Evolutionary conservation across 2,329 filamentous ascomycete species (phyloP).

Genomic region (Amesomyces nigricolor): DNA sequence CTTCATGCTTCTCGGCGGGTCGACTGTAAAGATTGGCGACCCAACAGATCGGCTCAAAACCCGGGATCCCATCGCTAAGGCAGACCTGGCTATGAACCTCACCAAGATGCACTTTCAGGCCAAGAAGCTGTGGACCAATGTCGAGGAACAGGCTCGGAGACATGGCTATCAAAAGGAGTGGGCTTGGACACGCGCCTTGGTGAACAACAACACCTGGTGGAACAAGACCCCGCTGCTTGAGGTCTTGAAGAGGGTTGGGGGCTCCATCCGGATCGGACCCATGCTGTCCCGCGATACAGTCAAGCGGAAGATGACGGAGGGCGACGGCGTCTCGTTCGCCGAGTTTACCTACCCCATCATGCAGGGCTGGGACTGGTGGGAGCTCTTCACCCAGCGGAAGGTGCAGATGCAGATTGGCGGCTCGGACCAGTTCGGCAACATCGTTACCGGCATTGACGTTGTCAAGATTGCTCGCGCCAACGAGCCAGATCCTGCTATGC

Average conservation of each 20-base stretch:
- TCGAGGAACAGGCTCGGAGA: constrained; percentile 58
- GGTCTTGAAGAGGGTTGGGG: constrained; percentile 68
- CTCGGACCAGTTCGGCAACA: constrained; percentile 95
- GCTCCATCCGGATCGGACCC: constrained; percentile 68
- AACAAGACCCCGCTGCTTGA: constrained; percentile 66
- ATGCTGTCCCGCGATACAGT: constrained; percentile 88
- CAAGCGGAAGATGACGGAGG: constrained; percentile 74
- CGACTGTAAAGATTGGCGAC: constrained; percentile 73
- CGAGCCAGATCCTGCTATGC: constrained; percentile 42
- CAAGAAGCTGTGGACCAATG: constrained; percentile 67
- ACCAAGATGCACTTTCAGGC: constrained; percentile 65
- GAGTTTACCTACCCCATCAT: constrained; percentile 92
- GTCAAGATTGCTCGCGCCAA: constrained; percentile 66
- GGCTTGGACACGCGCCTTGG: constrained; percentile 60
- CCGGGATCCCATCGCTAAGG: constrained; percentile 48
- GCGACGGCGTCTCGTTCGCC: constrained; percentile 87
- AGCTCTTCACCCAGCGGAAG: constrained; percentile 62
- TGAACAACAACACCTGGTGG: constrained; percentile 85
- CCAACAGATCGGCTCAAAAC: constrained; percentile 64
- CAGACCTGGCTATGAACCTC: constrained; percentile 57
- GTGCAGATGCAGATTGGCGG: constrained; percentile 88
- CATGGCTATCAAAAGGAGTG: constrained; percentile 59
- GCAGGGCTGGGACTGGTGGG: constrained; percentile 96
- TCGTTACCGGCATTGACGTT: constrained; percentile 80
- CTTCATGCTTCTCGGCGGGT: constrained; percentile 64